Percentiles rank a stretch among this genome's conserved stretches.
These are phyloP conservation scores for Ploettnerulaceae sp. DNA, from an alignment of 2,329 filamentous ascomycete genomes.

Conservation along the genomic window DNA sequence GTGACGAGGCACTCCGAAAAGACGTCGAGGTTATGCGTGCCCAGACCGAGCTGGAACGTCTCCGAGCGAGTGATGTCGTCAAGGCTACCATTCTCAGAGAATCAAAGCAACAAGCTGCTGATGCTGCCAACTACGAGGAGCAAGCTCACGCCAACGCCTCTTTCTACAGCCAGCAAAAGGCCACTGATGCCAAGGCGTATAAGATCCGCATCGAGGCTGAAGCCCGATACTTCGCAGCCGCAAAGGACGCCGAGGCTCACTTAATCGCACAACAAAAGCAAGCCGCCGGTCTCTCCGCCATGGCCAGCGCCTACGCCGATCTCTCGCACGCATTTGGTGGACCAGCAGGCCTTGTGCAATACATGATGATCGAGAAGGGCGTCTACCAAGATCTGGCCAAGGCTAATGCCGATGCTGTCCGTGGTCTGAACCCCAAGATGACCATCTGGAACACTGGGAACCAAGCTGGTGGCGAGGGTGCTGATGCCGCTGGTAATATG, in stretches of 20 bases:
- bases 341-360: conserved; percentile 72
- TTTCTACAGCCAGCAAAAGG: conserved; percentile 44
- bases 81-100: conserved; percentile 68
- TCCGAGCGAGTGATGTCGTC: conserved; percentile 72
- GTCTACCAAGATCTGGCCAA: conserved; percentile 73
- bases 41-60: conserved; percentile 72
- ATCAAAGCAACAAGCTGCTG: conserved; percentile 63
- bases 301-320: conserved; percentile 74
- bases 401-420: conserved; percentile 71
- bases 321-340: conserved; percentile 71
- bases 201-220: conserved; percentile 41
- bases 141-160: conserved; percentile 53
- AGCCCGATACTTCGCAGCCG: conserved; percentile 36
- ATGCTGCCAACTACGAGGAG: conserved; percentile 60
- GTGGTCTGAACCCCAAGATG: conserved; percentile 81
- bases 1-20: conserved; percentile 75
- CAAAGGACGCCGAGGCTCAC: conserved; percentile 52
- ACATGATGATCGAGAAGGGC: conserved; percentile 81
- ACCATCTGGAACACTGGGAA: conserved; percentile 80
- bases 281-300: conserved; percentile 70
- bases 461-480: conserved; percentile 35
- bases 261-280: conserved; percentile 62
- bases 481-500: conserved; percentile 33
- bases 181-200: conserved; percentile 48
- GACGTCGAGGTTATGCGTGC: conserved; percentile 74